Conservation (phyloP, 106 monocot genomes). For the Posidonia australis region DNA sequence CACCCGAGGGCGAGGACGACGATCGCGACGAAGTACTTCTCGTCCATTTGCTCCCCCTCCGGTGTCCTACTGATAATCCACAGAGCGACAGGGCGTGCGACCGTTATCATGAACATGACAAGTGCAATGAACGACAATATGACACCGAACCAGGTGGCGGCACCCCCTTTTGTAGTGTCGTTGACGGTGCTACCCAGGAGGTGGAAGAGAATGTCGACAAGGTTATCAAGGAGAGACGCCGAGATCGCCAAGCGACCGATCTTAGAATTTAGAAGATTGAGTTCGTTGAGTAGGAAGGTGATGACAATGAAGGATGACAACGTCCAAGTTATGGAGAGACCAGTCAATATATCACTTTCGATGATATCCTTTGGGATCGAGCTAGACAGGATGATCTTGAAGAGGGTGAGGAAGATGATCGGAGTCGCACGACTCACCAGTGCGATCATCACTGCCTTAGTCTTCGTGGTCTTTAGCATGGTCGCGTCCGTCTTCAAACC, state of each 20-base stretch:
- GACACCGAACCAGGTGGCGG: slow-evolving; percentile 14
- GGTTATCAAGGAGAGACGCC: neutral
- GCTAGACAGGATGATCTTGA: neutral
- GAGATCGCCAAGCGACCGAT: slow-evolving; percentile 10
- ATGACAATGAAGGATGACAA: slow-evolving; percentile 5
- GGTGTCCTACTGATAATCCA: slow-evolving; percentile 20
- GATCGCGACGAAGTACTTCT: slow-evolving; percentile 1
- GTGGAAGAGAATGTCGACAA: neutral
- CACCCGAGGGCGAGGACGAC: neutral
- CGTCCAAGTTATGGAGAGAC: neutral
- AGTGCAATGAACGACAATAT: neutral
- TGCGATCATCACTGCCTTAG: neutral
- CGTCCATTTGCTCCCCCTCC: slow-evolving; percentile 11
- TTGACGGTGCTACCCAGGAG: neutral
- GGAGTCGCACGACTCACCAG: neutral
- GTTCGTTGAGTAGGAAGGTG: slow-evolving; percentile 4
- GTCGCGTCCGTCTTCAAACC: slow-evolving; percentile 9
- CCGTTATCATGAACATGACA: neutral
- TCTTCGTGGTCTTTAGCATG: neutral
- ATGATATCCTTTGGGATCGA: neutral
- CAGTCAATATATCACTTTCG: neutral
- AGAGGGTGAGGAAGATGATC: neutral
- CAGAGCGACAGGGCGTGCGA: slow-evolving; percentile 6
- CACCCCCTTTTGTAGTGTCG: too few relatives aligned
- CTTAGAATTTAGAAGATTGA: slow-evolving; percentile 12